Conservation (phyloP, 2,329 filamentous ascomycete species). For the Diaporthe nobilis region DNA sequence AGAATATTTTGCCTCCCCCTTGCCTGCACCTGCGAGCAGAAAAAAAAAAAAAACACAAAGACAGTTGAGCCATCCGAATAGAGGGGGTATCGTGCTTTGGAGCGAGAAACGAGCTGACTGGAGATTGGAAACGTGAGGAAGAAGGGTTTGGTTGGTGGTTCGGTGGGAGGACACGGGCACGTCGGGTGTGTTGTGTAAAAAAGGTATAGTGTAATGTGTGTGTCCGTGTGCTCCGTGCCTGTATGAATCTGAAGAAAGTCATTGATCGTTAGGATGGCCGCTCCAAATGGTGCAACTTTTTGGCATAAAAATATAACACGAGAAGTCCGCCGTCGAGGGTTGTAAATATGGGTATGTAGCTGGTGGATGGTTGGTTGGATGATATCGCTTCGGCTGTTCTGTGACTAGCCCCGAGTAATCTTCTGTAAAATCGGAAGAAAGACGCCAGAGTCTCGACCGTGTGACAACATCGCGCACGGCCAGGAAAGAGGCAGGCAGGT, state of each 20-base stretch:
- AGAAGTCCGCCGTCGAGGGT: not conserved
- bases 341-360: not conserved
- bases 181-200: not conserved
- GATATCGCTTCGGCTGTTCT: not conserved
- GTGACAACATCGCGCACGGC: not conserved
- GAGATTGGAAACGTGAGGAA: conserved; percentile 12
- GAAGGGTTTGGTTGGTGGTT: not conserved
- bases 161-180: not conserved
- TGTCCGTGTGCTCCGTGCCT: not conserved
- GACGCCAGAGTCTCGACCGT: no score
- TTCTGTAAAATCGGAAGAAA: not conserved
- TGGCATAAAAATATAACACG: not conserved
- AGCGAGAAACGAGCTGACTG: conserved; percentile 39
- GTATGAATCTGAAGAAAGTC: conserved; percentile 20
- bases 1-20: conserved; percentile 24
- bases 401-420: not conserved
- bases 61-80: conserved; percentile 41
- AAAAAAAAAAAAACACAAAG: conserved; percentile 29
- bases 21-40: conserved; percentile 24
- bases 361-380: not conserved
- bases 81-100: conserved; percentile 44
- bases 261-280: conserved; percentile 36
- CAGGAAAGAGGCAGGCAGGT: not conserved
- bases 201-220: not conserved
- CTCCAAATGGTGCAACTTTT: conserved; percentile 34